Base-by-base conservation (phyloP, 2,329 filamentous ascomycete species). In the Delphinella strobiligena region DNA sequence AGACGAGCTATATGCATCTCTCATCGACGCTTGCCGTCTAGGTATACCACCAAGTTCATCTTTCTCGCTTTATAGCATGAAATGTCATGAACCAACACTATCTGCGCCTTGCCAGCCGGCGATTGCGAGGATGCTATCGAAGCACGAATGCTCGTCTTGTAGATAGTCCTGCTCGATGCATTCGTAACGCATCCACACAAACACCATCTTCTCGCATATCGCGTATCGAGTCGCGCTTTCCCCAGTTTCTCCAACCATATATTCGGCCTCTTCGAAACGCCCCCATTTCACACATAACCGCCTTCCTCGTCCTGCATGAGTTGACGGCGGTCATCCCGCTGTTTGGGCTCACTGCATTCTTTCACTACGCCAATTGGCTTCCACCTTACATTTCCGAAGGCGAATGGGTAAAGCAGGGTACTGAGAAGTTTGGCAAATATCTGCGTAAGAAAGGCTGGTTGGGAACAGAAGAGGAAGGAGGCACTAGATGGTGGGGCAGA, bases 261-360 rank as follows among this genome's bases (percentile, higher is more conserved):
- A 79, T 83, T 1, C 61, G 66, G 1, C 75, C 77, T 1, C 74
- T 98, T 3, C 75, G 79, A 42, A 69, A 73, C 40, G 87, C 87
- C 1, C 91, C 91, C 0, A 61, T 87, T 33, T 84, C 84, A 1
- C 86, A 95, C 61, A 69, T 93, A 31, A 75, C 81, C 1, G 80
- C 89, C 0, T 98, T 98, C 59, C 67, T 96, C 9, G 67, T 95
- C 30, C 71, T 98, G 0, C 91, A 98, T 65, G 91, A 98, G 61
- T 58, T 95, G 33, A 96, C 91, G 1, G 89, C 91, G 8, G 64
- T 95, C 9, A 60, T 89, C 1, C 89, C 89, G 0, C 62, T 96
- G 0, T 58, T 93, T 30, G 80, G 74, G 0, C 71, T 96, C 1
- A 78, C 83, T 16, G 78, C 71, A 1, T 57, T 76, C 1, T 94